phyloP scores from a whole-genome alignment of 1,284 basidiomycete genomes.

The Exsudoporus floridanus region DNA sequence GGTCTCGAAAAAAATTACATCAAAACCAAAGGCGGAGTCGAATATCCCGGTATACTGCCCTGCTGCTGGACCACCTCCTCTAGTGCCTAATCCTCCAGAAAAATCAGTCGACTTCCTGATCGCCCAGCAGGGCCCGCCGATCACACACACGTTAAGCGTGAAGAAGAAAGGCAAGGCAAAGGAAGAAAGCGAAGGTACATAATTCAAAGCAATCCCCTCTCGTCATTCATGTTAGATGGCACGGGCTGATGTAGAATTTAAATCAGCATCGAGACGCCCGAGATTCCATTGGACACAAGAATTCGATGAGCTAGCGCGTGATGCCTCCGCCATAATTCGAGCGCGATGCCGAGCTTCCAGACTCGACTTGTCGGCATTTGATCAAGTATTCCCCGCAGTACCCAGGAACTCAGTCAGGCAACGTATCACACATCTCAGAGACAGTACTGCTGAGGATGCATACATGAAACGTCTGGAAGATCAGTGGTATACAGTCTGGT shows the following conservation, averaged over 20 bases:
- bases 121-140: slow-evolving; percentile 53
- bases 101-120: slow-evolving; percentile 57
- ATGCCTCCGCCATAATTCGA: slow-evolving; percentile 79
- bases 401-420: slow-evolving; percentile 67
- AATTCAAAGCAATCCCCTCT: slow-evolving; percentile 10
- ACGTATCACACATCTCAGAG: slow-evolving; percentile 59
- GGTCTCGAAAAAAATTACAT: slow-evolving; percentile 44
- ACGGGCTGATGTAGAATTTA: slow-evolving; percentile 9
- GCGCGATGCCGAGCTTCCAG: slow-evolving; percentile 68
- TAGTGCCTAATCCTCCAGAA: slow-evolving; percentile 46
- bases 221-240: not conserved
- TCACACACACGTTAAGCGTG: slow-evolving; percentile 21
- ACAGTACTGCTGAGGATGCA: slow-evolving; percentile 64
- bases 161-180: slow-evolving; percentile 42
- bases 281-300: slow-evolving; percentile 83
- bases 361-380: slow-evolving; percentile 69
- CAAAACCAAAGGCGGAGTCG: slow-evolving; percentile 28
- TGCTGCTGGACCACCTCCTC: slow-evolving; percentile 35
- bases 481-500: slow-evolving; percentile 78
- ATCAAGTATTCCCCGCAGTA: slow-evolving; percentile 76
- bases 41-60: slow-evolving; percentile 3
- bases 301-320: slow-evolving; percentile 83
- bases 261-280: slow-evolving; percentile 45
- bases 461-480: slow-evolving; percentile 82
- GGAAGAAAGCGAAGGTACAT: slow-evolving; percentile 32